Evolutionary conservation across 352 stramenopile species (phyloP).

Genomic region (Pythium angustatum): DNA sequence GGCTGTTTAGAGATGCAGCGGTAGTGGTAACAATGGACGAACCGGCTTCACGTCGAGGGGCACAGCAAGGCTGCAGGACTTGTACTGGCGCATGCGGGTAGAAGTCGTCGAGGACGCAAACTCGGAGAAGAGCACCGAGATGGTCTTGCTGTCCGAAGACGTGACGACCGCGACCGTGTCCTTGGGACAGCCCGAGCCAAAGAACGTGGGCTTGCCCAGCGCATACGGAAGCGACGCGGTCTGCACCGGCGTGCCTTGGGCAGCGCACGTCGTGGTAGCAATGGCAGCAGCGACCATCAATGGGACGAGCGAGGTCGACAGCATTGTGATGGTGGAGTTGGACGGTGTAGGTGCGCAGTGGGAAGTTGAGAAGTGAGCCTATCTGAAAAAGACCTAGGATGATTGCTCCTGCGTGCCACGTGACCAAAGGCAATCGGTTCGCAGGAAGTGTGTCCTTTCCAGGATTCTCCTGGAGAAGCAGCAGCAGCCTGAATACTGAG

Average conservation of each 20-base stretch:
- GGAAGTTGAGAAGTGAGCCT: neutral
- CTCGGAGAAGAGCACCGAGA: constrained; percentile 38
- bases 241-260: neutral
- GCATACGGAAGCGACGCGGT: neutral
- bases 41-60: constrained; percentile 38
- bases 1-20: no score
- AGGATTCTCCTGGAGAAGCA: no score
- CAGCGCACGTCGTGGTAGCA: neutral
- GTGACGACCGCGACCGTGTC: constrained; percentile 26
- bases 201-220: constrained; percentile 30
- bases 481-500: no score
- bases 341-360: no score
- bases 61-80: constrained; percentile 42
- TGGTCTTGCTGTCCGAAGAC: constrained; percentile 30
- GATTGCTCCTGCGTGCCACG: no score
- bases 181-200: constrained; percentile 34
- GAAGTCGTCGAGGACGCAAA: constrained; percentile 31
- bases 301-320: neutral
- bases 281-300: neutral
- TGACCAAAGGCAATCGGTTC: no score
- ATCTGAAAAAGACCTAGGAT: no score
- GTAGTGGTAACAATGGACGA: no score
- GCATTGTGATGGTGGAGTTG: neutral
- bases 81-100: constrained; percentile 28
- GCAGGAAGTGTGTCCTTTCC: no score